Evolutionary conservation across 257 asterid species (phyloP), one percentile per base, ranked within the genome.

Genomic region (Plantago elongata): DNA sequence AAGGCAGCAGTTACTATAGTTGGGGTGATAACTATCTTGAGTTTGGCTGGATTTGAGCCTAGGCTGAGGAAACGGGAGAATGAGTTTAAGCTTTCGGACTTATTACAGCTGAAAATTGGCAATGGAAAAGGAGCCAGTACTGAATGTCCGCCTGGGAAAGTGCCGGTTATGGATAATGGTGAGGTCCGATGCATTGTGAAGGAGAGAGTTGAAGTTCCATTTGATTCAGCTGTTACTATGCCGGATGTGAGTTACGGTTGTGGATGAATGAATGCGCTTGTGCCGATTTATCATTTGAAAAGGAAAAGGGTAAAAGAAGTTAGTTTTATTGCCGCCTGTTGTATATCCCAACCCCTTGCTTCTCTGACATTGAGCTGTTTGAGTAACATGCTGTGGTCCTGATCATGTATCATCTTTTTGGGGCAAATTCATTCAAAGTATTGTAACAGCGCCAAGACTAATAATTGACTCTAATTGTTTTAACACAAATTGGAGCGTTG

Each of bases 191-290:
- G 97, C 42, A 69, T 89, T 7, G 99, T 87, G 72, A 92, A 89
- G 55, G 96, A 86, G 83, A 79, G 99, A 70, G 91, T 92, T n/a
- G 94, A 84, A 66, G 71, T 92, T 15, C 99, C 99, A 1, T 89
- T 92, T 40, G 88, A 78, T 48, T 80, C 96, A 0, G 81, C 59
- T 63, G 86, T 85, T 64, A 82, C 75, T 45, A 51, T 77, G 12
- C 95, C 99, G 10, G 95, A 93, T 81, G 94, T 93, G 69, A 85
- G 81, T 22, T 89, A 83, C 62, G 99, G 99, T 5, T 89, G 88
- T 72, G 99, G 97, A 17, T 93, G 83, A 91, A 43, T 45, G 44
- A 22, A 15, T 15, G 17, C 44, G 22, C 3, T 45, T 54, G 16
- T 7, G 60, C 48, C 13, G 22, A 5, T 8, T 72, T n/a, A n/a